Base-by-base conservation (phyloP, 768 basidiomycete species). In the Rhodosporidiobolus sp. region DNA sequence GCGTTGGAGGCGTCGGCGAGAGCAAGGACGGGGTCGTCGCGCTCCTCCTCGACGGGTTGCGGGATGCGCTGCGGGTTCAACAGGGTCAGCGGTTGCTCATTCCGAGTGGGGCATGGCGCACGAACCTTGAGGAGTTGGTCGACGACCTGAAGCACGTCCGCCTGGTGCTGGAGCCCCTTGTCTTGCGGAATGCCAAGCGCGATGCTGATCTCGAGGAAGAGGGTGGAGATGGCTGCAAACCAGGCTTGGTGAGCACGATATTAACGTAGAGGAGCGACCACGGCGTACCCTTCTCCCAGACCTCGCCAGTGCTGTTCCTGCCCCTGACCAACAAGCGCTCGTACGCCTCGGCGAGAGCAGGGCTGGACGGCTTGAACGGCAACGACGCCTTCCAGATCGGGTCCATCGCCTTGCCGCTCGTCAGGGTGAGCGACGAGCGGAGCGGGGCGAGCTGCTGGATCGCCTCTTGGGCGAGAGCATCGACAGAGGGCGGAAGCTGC, bases 341-440 rank as follows among this genome's bases (percentile, higher is more conserved):
- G 69, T 70, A 70, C 0, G 75, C 75, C 2, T 35, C 58, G 9
- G 68, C 68, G n/a, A 76, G 53, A 6, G 12, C 53, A 4, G 28
- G 43, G 26, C 32, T 65, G 2, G 53, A 35, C 1, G 69, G 60
- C 65, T 77, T 45, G 61, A 35, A 69, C 11, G 73, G 77, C 34
- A 82, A 76, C 60, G 80, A 80, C 1, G 80, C 66, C 20, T 84
- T 82, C 92, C 92, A 95, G 48, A 95, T 86, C 30, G 88, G 84
- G 28, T 85, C 81, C 79, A 94, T 82, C 32, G 89, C 90, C 34
- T 87, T 83, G 8, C 94, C 94, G n/a, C 86, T 85, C 12, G 87
- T 86, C 24, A 88, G 84, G 5, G 85, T 86, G 24, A 90, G 83
- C 6, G 83, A 78, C 9, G 83, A 80, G 49, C 84, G 82, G 6